These are phyloP conservation scores for Ammopiptanthus mongolicus DNA, from an alignment of 306 rosid species.

Conservation along the genomic window DNA sequence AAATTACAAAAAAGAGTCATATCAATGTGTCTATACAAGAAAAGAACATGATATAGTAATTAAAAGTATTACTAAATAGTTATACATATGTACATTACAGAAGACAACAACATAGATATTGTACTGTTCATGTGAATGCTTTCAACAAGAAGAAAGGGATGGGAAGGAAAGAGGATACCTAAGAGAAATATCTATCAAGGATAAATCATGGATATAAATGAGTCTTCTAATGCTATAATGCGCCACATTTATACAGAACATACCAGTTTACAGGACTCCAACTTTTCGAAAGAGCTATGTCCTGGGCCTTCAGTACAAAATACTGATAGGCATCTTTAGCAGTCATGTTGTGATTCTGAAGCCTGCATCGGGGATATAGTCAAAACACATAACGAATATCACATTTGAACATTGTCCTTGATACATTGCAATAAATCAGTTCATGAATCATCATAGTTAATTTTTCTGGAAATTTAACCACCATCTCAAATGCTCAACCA, in stretches of 20 bases:
- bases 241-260: conserved; percentile 11
- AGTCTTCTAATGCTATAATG: not conserved
- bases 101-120: not conserved
- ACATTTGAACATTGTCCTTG: conserved; percentile 3
- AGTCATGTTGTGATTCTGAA: conserved; percentile 52
- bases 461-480: not conserved
- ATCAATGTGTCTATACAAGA: not conserved
- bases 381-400: not conserved
- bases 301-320: conserved; percentile 86
- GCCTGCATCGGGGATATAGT: conserved; percentile 51
- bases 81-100: not conserved
- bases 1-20: conserved; percentile 24
- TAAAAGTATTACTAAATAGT: not conserved
- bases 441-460: not conserved
- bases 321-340: conserved; percentile 74
- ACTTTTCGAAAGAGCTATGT: conserved; percentile 63
- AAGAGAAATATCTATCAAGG: not conserved
- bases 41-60: not conserved
- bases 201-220: not conserved
- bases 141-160: not conserved
- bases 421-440: conserved; percentile 8
- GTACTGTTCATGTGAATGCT: not conserved
- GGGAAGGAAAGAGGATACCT: not conserved
- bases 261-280: conserved; percentile 99
- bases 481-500: not conserved